A percentile compares a stretch with the other conserved stretches of the same genome.
Conservation (phyloP, 2,329 filamentous ascomycete genomes). For the Exserohilum rostratum region DNA sequence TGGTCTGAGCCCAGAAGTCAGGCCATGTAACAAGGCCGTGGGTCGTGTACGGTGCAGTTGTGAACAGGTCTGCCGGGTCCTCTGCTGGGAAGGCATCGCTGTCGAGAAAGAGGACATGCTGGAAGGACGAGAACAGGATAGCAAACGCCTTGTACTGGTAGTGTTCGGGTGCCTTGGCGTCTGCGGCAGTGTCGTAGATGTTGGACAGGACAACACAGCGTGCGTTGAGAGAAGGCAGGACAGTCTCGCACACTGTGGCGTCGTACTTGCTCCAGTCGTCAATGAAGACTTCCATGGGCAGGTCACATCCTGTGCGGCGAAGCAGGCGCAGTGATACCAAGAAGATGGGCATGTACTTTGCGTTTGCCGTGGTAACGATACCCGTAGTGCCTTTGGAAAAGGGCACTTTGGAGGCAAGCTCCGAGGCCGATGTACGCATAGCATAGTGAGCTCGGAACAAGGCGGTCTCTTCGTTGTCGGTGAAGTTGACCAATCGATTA, state of each 20-base stretch:
- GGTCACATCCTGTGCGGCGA: slow-evolving; percentile 56
- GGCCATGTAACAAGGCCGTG: slow-evolving; percentile 64
- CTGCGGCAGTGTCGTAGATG: slow-evolving; percentile 19
- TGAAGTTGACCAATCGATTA: slow-evolving; percentile 24
- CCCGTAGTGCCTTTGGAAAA: slow-evolving; percentile 53
- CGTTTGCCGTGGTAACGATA: slow-evolving; percentile 59
- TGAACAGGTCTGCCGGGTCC: slow-evolving; percentile 56
- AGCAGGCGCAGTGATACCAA: slow-evolving; percentile 60
- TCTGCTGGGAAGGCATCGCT: slow-evolving; percentile 61
- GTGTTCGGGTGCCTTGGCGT: slow-evolving; percentile 25
- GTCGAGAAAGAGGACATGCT: slow-evolving; percentile 65
- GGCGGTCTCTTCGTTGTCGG: slow-evolving; percentile 23
- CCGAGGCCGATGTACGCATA: slow-evolving; percentile 27
- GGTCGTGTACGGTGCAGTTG: slow-evolving; percentile 58
- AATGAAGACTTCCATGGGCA: slow-evolving; percentile 57
- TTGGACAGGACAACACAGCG: slow-evolving; percentile 46
- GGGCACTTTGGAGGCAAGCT: slow-evolving; percentile 39
- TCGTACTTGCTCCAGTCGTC: slow-evolving; percentile 47
- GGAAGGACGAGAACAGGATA: slow-evolving; percentile 64
- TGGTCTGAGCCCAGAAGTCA: slow-evolving; percentile 58
- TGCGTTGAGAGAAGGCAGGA: slow-evolving; percentile 49
- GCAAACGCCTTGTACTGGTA: slow-evolving; percentile 65
- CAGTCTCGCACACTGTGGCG: slow-evolving; percentile 44
- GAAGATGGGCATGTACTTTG: slow-evolving; percentile 57
- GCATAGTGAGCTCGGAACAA: slow-evolving; percentile 26